Evolutionary conservation across 192 early-diverging fungal genomes (phyloP).

Genomic region (Chytriomyces confervae): DNA sequence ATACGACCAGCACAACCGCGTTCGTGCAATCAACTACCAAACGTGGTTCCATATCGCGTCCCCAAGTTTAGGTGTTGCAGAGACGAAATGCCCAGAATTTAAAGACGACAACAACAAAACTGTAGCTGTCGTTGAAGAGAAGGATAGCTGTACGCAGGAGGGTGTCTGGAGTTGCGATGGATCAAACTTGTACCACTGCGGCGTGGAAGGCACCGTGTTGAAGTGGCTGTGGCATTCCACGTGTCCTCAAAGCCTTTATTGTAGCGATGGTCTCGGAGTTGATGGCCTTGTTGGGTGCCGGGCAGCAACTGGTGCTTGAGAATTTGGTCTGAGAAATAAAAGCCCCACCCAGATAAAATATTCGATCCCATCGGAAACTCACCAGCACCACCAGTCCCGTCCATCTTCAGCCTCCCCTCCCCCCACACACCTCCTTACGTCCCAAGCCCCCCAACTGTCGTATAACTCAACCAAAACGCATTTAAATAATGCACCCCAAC

Average conservation of each 20-base stretch:
- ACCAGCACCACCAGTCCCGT: not conserved
- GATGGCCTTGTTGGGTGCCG: not conserved
- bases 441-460: not conserved
- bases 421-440: not conserved
- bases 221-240: constrained; percentile 1
- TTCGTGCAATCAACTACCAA: not conserved
- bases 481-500: not conserved
- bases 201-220: not conserved
- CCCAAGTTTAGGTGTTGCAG: not conserved
- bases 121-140: not conserved
- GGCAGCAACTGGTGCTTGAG: not conserved
- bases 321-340: not conserved
- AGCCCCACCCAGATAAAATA: not conserved
- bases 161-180: not conserved
- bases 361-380: not conserved
- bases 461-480: not conserved
- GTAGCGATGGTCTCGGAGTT: not conserved
- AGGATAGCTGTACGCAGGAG: not conserved
- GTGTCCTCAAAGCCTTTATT: not conserved
- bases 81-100: not conserved
- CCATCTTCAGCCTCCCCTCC: not conserved
- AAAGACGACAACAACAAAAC: not conserved
- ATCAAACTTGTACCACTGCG: not conserved
- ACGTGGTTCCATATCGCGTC: not conserved
- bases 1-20: not conserved